phyloP scores from a whole-genome alignment of 768 basidiomycete species.

The Scleroderma citrinum region DNA sequence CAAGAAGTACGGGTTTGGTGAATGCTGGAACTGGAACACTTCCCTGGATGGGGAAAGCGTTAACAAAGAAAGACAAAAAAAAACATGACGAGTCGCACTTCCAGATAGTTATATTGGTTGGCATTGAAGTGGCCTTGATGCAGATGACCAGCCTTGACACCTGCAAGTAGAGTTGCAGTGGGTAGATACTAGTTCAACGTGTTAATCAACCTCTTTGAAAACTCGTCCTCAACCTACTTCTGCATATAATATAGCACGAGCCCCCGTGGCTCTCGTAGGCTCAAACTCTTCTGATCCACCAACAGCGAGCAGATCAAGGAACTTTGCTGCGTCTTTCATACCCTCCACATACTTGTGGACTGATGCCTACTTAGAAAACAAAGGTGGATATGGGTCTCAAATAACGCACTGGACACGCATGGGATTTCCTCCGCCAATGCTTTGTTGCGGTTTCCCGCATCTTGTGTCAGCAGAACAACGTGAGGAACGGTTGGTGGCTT shows the following conservation, averaged over 20 bases:
- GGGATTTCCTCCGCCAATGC: conserved; percentile 62
- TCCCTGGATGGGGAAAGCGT: conserved; percentile 43
- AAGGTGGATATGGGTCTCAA: neutral
- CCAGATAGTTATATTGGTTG: conserved; percentile 93
- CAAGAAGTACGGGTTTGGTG: conserved; percentile 72
- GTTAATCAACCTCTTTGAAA: neutral
- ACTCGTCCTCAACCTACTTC: conserved; percentile 44
- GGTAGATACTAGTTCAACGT: conserved; percentile 63
- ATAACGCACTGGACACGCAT: conserved; percentile 51
- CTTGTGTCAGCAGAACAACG: conserved; percentile 85
- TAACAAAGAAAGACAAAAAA: neutral
- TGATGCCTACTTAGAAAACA: conserved; percentile 19
- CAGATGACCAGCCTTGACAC: conserved; percentile 76
- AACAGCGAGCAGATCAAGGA: conserved; percentile 80
- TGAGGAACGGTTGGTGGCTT: conserved; percentile 41
- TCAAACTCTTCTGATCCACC: conserved; percentile 58
- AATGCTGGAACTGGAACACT: conserved; percentile 71
- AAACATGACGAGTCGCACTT: conserved; percentile 42
- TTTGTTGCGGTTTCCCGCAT: conserved; percentile 74
- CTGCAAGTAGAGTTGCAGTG: conserved; percentile 63
- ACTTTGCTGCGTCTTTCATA: conserved; percentile 52
- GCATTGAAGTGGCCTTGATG: conserved; percentile 95
- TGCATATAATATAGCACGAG: conserved; percentile 61
- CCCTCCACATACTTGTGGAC: conserved; percentile 80
- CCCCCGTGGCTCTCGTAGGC: conserved; percentile 49